Percentiles rank a stretch among this genome's conserved stretches.
These are phyloP conservation scores for Saprolegnia diclina DNA, from an alignment of 352 stramenopile species.

Conservation along the genomic window DNA sequence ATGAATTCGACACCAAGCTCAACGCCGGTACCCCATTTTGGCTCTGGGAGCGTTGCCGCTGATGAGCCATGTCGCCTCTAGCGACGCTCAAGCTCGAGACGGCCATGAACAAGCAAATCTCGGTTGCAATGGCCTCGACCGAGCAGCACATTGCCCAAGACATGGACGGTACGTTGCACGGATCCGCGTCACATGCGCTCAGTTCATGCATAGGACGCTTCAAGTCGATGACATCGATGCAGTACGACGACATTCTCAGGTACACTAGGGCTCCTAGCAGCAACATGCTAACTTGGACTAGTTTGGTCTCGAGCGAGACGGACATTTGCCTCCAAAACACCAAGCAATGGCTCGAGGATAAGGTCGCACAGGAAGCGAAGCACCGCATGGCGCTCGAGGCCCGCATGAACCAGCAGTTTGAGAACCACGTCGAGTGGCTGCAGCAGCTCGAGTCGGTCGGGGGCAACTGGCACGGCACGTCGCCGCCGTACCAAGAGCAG, in stretches of 20 bases:
- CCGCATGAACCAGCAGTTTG: conserved; percentile 48
- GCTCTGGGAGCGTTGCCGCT: neutral
- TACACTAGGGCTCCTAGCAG: neutral
- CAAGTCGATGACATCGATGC: conserved; percentile 27
- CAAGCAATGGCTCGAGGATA: conserved; percentile 60
- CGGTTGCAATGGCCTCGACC: conserved; percentile 14
- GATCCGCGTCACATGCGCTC: neutral
- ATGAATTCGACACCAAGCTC: conserved; percentile 65
- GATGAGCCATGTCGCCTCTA: neutral
- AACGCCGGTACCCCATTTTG: conserved; percentile 32
- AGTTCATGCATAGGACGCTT: conserved; percentile 10
- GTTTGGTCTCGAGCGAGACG: conserved; percentile 56
- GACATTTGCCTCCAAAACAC: conserved; percentile 63
- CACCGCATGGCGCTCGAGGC: conserved; percentile 55
- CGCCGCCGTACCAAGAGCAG: neutral
- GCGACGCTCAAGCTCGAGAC: conserved; percentile 36
- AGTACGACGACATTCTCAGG: conserved; percentile 27
- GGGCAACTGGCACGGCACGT: conserved; percentile 15
- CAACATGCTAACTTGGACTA: neutral
- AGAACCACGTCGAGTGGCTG: conserved; percentile 72
- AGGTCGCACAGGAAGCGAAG: conserved; percentile 51
- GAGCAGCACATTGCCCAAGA: conserved; percentile 26
- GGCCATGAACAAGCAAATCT: conserved; percentile 32
- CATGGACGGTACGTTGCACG: conserved; percentile 14
- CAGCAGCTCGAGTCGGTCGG: conserved; percentile 55